phyloP scores from a whole-genome alignment of 1,284 basidiomycete genomes.

The Naganishia sp. region DNA sequence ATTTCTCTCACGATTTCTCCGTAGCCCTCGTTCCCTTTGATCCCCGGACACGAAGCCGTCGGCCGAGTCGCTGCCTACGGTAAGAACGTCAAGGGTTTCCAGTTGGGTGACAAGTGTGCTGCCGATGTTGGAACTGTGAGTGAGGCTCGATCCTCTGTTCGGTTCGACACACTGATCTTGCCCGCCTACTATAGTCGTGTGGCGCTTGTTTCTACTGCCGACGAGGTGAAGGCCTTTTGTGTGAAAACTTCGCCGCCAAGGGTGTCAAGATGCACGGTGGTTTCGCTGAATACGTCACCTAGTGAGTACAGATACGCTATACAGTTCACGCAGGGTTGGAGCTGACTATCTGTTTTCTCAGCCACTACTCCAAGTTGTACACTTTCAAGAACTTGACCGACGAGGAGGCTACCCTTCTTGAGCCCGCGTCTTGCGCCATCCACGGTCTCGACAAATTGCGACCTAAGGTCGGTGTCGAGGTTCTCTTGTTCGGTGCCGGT shows the following conservation, averaged over 20 bases:
- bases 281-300: constrained; percentile 81
- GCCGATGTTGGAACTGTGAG: constrained; percentile 62
- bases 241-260: constrained; percentile 73
- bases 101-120: constrained; percentile 73
- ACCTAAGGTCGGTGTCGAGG: constrained; percentile 73
- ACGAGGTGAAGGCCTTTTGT: constrained; percentile 69
- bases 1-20: neutral
- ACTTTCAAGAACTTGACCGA: constrained; percentile 82
- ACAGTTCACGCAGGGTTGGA: constrained; percentile 47
- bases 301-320: constrained; percentile 57
- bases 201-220: constrained; percentile 79
- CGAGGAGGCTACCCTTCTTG: constrained; percentile 81
- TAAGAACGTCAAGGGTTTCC: constrained; percentile 67
- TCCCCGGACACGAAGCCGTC: constrained; percentile 79
- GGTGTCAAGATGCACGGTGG: constrained; percentile 77
- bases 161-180: neutral
- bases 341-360: constrained; percentile 48
- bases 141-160: neutral
- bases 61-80: constrained; percentile 69
- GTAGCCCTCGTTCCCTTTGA: constrained; percentile 58
- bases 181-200: constrained; percentile 53
- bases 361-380: constrained; percentile 69
- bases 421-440: constrained; percentile 82
- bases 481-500: constrained; percentile 64
- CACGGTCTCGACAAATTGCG: constrained; percentile 83